Evolutionary conservation across 1,284 basidiomycete species (phyloP).

Genomic region (Ganoderma lucidum): DNA sequence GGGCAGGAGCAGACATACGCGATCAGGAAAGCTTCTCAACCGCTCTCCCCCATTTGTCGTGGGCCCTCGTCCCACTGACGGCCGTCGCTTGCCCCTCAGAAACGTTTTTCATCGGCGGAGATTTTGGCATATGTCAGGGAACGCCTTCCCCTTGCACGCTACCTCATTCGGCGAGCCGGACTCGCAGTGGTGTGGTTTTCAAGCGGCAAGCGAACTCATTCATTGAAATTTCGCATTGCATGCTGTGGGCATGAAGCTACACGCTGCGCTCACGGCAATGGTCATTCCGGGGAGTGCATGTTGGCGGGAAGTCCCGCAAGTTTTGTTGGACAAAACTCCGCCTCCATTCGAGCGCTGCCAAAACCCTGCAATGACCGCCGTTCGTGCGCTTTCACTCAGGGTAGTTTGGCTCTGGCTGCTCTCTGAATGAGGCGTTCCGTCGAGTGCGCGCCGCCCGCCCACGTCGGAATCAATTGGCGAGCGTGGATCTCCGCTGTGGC

Average conservation of each 20-base stretch:
- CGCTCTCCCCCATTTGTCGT: neutral
- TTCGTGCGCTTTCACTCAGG: neutral
- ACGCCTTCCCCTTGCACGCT: neutral
- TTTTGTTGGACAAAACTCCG: neutral
- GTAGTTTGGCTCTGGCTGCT: neutral
- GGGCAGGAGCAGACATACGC: neutral
- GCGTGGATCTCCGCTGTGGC: neutral
- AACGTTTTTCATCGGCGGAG: constrained; percentile 1
- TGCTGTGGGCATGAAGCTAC: neutral
- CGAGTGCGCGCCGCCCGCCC: neutral
- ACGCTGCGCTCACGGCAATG: neutral
- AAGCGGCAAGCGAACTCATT: neutral
- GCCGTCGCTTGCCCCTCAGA: neutral
- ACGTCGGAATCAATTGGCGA: neutral
- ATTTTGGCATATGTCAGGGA: neutral
- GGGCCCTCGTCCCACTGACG: neutral
- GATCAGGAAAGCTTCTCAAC: neutral
- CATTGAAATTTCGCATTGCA: neutral
- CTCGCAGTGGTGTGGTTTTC: neutral
- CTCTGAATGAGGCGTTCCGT: neutral
- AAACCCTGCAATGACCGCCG: neutral
- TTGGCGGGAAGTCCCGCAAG: neutral
- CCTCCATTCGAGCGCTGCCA: neutral
- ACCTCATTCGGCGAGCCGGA: neutral
- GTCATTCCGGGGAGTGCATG: neutral